Evolutionary conservation across 805 yeast genomes (phyloP), one percentile per base, ranked within the genome.

Genomic region (Candida boleticola): DNA sequence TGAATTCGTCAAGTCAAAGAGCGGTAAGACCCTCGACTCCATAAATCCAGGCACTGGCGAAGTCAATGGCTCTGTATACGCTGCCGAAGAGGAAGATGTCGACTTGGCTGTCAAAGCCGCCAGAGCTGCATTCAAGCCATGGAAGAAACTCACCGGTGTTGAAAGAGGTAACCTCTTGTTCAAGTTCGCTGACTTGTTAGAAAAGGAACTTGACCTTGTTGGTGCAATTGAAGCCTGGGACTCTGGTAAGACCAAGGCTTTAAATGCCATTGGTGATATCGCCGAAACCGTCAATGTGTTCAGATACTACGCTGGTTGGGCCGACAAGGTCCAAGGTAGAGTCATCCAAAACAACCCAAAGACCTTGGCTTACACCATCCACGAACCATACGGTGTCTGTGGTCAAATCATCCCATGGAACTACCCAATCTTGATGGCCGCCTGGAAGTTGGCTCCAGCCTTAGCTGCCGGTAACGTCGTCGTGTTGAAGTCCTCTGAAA

Each of bases 391-490:
- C 47, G 75, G 75, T 4, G 74, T 71, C 17, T 66, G 74, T 52
- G 76, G 71, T 13, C 75, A 70, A 49, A 71, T 71, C 46, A 64
- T 70, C 40, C 76, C 76, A 16, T 71, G 76, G 76, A 71, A 71
- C 54, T 71, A 67, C 53, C 76, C 76, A 11, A 52, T 71, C 47
- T 67, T 74, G 25, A 83, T 84, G 89, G 80, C 85, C 13, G 73
- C 85, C 19, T 85, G 93, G 93, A 85, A 85, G 62, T 69, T 85
- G 55, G 88, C 85, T 21, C 92, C 92, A 18, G 93, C 95, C 7
- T 65, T 85, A 49, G 89, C 90, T 32, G 83, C 87, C 40, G 93
- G 93, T 41, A 85, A 86, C 63, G 74, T 79, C 11, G 76, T 83
- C 36, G 79, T 85, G 35, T 74, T 85, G 60, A 85, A 85, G 63